Conservation (phyloP, 805 yeast genomes). For the Vanderwaltozyma yarrowii region DNA sequence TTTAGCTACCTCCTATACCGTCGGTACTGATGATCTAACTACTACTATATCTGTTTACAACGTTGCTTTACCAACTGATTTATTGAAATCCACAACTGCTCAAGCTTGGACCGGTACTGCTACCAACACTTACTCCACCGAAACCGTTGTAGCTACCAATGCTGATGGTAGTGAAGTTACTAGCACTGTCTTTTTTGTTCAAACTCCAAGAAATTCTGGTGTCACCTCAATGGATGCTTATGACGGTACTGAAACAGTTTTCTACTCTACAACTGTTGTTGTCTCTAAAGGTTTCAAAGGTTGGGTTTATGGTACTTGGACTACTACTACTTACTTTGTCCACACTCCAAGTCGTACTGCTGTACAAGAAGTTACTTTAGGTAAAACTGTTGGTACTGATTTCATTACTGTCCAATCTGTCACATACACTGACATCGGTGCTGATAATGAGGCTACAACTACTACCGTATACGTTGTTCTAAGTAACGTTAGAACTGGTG, state of each 20-base stretch:
- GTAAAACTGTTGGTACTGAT: constrained; percentile 1
- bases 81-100: not conserved
- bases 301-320: not conserved
- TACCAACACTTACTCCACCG: not conserved
- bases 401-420: constrained; percentile 1
- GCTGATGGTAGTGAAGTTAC: constrained; percentile 2
- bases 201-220: constrained; percentile 5
- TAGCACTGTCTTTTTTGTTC: constrained; percentile 4
- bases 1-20: no score
- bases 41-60: not conserved
- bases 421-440: no score
- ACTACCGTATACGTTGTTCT: no score
- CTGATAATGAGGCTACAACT: no score
- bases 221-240: constrained; percentile 1
- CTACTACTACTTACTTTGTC: constrained; percentile 1
- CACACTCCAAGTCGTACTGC: constrained; percentile 3
- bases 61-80: constrained; percentile 1
- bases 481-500: no score
- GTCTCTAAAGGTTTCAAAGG: no score
- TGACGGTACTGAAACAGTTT: constrained; percentile 1
- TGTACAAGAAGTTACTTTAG: not conserved
- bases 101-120: not conserved
- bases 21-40: not conserved
- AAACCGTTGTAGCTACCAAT: not conserved
- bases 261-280: constrained; percentile 1